Percentiles rank a stretch among this genome's conserved stretches.
Conservation (phyloP, 805 yeast species). For the Barnettozyma vustinii region DNA sequence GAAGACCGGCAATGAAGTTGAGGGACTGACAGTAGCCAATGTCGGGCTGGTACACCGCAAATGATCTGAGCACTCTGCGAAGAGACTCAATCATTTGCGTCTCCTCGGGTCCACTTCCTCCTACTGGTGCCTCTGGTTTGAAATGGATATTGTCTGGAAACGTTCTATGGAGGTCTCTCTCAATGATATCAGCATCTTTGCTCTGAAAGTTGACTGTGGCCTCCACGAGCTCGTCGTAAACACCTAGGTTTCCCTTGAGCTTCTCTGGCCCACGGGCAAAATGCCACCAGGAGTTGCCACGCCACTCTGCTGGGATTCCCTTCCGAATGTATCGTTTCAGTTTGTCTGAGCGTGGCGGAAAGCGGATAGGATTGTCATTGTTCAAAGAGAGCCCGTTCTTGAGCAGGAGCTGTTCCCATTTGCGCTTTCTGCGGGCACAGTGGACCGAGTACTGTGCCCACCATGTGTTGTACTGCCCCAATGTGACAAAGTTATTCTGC, state of each 20-base stretch:
- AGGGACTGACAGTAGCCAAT: conserved; percentile 96
- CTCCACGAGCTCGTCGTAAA: conserved; percentile 62
- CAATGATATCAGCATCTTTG: conserved; percentile 87
- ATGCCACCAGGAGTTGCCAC: conserved; percentile 96
- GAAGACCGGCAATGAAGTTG: conserved; percentile 84
- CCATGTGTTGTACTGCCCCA: conserved; percentile 67
- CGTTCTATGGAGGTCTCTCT: conserved; percentile 87
- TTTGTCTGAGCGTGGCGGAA: conserved; percentile 75
- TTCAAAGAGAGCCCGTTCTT: conserved; percentile 56
- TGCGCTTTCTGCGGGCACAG: conserved; percentile 56
- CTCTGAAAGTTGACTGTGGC: conserved; percentile 51
- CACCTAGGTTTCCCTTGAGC: conserved; percentile 62
- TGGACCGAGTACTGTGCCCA: conserved; percentile 59
- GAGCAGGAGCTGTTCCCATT: conserved; percentile 68
- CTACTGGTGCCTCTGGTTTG: conserved; percentile 32
- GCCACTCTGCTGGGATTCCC: conserved; percentile 96
- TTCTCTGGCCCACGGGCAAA: conserved; percentile 82
- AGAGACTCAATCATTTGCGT: conserved; percentile 63
- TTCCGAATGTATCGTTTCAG: conserved; percentile 77
- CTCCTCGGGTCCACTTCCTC: conserved; percentile 31
- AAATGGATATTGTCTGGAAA: conserved; percentile 91
- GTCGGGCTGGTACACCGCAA: conserved; percentile 79
- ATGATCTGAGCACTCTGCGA: conserved; percentile 77
- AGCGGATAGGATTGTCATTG: conserved; percentile 52
- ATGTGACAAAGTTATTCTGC: conserved; percentile 45